Evolutionary conservation across 371 early-diverging fungal genomes (phyloP), one percentile per base, ranked within the genome.

Genomic region (Circinella umbellata): DNA sequence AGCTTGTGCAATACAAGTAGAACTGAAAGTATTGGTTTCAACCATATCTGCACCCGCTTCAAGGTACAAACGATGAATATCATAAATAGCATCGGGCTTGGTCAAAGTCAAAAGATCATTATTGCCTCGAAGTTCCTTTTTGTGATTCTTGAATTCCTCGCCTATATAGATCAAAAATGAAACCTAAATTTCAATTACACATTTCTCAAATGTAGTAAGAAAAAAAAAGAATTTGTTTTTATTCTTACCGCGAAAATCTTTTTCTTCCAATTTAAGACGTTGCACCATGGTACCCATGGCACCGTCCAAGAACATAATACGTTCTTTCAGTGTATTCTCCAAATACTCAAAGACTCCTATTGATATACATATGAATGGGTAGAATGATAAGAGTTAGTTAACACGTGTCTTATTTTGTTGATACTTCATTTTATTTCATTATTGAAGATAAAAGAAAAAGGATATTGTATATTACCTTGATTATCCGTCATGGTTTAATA

Each of bases 211-310:
- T 27, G 27, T 27, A 47, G 15, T 15, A 47, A 47, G 15, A 47
- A 47, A 47, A 47, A 9, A 47, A 15, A 47, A 47, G 9, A 15
- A 47, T 42, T 11, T 42, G 9, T 42, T 42, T 42, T 42, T 42
- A 9, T 42, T 42, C 42, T 42, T 75, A 78, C 93, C 92, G 71
- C 96, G 85, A 72, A 95, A 96, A 73, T 96, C 93, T 11, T 84
- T 87, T 79, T 96, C 97, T 47, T 89, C 80, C 36, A 97, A 87
- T 39, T 88, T 85, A 53, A 93, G 88, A 39, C 90, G 82, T 76
- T 97, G 96, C 69, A 97, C 94, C 94, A 94, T 92, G 54, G 96
- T 96, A 49, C 95, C 96, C 97, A 96, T 96, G 51, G 91, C 96
- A 69, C 95, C 97, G 77, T 97, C 97, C 65, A 97, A 87, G 81